Evolutionary conservation across 257 asterid species (phyloP).

Genomic region (Solanum etuberosum): DNA sequence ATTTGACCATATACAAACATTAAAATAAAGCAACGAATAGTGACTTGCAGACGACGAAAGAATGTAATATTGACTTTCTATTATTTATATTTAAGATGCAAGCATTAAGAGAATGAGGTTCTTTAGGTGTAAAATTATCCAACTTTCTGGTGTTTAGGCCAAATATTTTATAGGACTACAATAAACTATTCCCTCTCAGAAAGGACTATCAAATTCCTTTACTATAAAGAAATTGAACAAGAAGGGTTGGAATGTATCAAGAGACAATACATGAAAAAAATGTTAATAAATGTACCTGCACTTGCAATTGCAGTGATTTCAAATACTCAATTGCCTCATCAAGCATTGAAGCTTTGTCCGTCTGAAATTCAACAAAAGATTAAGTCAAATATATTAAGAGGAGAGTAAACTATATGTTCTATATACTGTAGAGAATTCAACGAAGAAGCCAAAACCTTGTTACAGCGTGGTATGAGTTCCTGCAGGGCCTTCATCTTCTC

Average conservation of each 20-base stretch:
- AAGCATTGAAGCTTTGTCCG: slow-evolving; percentile 80
- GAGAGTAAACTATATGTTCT: neutral
- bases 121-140: neutral
- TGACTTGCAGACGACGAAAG: neutral
- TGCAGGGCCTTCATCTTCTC: slow-evolving; percentile 73
- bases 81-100: neutral
- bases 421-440: neutral
- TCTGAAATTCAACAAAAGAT: slow-evolving; percentile 23
- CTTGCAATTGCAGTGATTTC: slow-evolving; percentile 74
- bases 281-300: slow-evolving; percentile 40
- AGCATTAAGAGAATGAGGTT: neutral
- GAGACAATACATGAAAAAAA: neutral
- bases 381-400: neutral
- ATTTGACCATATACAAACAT: neutral
- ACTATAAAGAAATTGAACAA: neutral
- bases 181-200: neutral
- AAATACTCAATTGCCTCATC: slow-evolving; percentile 82
- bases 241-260: neutral
- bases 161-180: neutral
- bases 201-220: neutral
- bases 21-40: neutral
- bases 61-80: neutral
- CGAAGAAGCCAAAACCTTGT: slow-evolving; percentile 41
- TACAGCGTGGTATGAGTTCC: slow-evolving; percentile 86
- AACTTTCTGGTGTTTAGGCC: neutral